phyloP scores from a whole-genome alignment of 441 rosid genomes.

The Erysimum pusillum region DNA sequence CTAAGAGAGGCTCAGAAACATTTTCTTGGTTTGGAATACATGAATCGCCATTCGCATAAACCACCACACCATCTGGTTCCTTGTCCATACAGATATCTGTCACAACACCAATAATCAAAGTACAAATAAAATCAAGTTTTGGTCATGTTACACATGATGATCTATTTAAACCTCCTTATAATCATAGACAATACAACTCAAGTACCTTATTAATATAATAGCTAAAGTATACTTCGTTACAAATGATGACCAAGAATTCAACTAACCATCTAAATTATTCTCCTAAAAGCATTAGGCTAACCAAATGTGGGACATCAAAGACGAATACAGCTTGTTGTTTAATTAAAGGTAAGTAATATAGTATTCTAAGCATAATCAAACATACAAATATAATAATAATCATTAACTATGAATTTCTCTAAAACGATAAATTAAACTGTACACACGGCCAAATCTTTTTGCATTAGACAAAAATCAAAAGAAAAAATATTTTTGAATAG shows the following conservation, averaged over 20 bases:
- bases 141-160: background rate
- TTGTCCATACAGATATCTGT: constrained; percentile 88
- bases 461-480: constrained; percentile 19
- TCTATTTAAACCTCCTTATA: background rate
- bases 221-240: constrained; percentile 37
- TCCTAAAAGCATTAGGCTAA: constrained; percentile 40
- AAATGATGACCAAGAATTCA: constrained; percentile 46
- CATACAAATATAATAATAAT: constrained; percentile 21
- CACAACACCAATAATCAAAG: constrained; percentile 63
- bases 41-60: constrained; percentile 59
- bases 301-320: constrained; percentile 44
- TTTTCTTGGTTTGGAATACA: constrained; percentile 56
- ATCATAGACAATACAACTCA: constrained; percentile 35
- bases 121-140: constrained; percentile 4
- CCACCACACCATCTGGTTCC: constrained; percentile 69
- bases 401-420: constrained; percentile 5
- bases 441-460: constrained; percentile 37
- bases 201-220: constrained; percentile 23
- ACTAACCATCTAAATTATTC: constrained; percentile 49
- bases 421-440: constrained; percentile 28
- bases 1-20: constrained; percentile 53
- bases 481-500: constrained; percentile 28
- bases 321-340: constrained; percentile 32
- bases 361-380: constrained; percentile 33
- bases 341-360: constrained; percentile 30